Conservation (phyloP, 1,139 yeast genomes). For the Geotrichum australiense region DNA sequence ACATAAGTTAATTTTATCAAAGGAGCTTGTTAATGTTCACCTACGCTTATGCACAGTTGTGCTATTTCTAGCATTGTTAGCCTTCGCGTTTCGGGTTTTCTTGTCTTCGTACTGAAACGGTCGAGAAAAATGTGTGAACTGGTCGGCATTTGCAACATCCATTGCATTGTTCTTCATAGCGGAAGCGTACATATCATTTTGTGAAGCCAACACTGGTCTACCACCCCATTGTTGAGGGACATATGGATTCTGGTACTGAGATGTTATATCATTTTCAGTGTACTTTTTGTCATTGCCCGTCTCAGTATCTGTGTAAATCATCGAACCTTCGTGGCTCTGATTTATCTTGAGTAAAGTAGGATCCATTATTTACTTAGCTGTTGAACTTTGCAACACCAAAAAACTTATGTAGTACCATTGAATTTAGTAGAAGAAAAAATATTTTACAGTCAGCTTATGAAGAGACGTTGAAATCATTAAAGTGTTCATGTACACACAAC, state of each 20-base stretch:
- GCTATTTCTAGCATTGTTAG: constrained; percentile 6
- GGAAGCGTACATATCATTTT: constrained; percentile 8
- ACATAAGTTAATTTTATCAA: background rate
- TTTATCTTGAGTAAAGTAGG: too few species aligned
- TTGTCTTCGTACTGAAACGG: constrained; percentile 9
- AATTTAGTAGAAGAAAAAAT: too few species aligned
- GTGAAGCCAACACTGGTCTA: constrained; percentile 4
- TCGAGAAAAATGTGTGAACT: constrained; percentile 13
- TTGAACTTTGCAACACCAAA: too few species aligned
- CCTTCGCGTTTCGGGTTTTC: background rate
- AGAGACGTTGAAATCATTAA: too few species aligned
- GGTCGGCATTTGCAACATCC: constrained; percentile 1
- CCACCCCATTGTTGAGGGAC: constrained; percentile 12
- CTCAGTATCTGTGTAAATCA: background rate
- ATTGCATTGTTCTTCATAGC: background rate
- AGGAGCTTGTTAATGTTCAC: background rate
- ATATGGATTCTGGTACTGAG: background rate
- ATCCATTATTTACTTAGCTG: too few species aligned
- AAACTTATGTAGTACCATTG: too few species aligned
- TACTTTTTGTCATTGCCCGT: constrained; percentile 1
- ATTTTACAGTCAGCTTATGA: too few species aligned
- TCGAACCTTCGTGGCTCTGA: too few species aligned
- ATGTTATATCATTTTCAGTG: background rate
- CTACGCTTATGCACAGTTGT: constrained; percentile 13
- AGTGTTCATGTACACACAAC: too few species aligned